Base-by-base conservation (phyloP, 345 rosid genomes). In the Turritis glabra region DNA sequence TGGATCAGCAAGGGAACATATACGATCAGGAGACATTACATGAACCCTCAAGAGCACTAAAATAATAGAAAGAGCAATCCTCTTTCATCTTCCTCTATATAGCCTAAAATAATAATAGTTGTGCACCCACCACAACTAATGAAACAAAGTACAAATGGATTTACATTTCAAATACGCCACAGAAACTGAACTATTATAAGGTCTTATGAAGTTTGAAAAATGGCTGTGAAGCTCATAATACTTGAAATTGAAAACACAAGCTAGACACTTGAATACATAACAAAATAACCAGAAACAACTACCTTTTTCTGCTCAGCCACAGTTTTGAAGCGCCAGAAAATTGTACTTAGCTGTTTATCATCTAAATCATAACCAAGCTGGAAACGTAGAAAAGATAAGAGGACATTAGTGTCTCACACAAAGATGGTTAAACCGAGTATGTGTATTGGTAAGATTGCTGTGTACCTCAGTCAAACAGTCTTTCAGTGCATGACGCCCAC, bases 241-340 rank as follows among this genome's bases (percentile, higher is more conserved):
- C 12, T 22, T 60, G 17, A 7, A 38, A 38, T 6, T 21, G 1
- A 21, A 60, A 37, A 23, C 2, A 12, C 9, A 10, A 19, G 47
- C 32, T 60, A 60, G 18, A 13, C 8, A 1, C 22, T 4, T 38
- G 65, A 35, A 8, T 22, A 14, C 15, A 14, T 60, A 60, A 61
- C 21, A 37, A 5, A 1, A 65, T 22, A 72, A 48, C 5, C 23
- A 44, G 9, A 40, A 55, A 10, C 26, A 69, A 60, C 64, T 51
- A 96, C 96, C 98, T 92, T 96, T 83, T 92, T 92, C 37, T 76
- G 85, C 80, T 96, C 98, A 11, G 98, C 98, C 51, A 92, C 92
- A 25, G 88, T 78, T 82, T 95, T 95, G 84, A 95, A 95, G 53
- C 78, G 84, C 99, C 96, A 92, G 82, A 95, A 92, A 59, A 92